These are phyloP conservation scores for Lactarius quietus DNA, from an alignment of 768 basidiomycete genomes.

Conservation along the genomic window DNA sequence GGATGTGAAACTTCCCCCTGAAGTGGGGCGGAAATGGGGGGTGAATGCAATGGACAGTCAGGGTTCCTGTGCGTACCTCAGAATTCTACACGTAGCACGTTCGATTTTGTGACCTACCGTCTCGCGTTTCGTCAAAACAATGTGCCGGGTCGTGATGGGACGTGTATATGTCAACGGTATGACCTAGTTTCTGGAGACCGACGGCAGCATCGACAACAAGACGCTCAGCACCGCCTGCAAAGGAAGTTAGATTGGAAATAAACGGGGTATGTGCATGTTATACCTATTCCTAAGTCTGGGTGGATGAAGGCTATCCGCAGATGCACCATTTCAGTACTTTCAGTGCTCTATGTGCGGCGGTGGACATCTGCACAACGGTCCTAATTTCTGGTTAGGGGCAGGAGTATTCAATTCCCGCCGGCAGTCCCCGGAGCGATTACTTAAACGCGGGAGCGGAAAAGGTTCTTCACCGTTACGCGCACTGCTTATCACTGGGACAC, in stretches of 20 bases:
- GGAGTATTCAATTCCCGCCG: constrained; percentile 32
- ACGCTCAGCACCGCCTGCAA: constrained; percentile 87
- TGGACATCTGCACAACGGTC: no score
- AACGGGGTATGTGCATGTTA: not conserved
- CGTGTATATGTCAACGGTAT: constrained; percentile 86
- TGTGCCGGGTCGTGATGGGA: constrained; percentile 84
- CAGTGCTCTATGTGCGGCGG: no score
- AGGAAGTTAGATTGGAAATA: not conserved
- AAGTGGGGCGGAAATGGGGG: constrained; percentile 80
- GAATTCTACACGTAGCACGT: not conserved
- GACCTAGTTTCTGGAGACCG: constrained; percentile 79
- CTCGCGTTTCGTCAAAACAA: constrained; percentile 91
- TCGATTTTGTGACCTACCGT: constrained; percentile 52
- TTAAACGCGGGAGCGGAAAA: constrained; percentile 20
- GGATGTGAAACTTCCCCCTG: constrained; percentile 78
- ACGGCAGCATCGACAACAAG: constrained; percentile 94
- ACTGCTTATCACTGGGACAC: constrained; percentile 45
- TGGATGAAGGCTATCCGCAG: constrained; percentile 87
- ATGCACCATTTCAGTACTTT: no score
- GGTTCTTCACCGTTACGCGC: constrained; percentile 40
- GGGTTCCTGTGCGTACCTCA: constrained; percentile 53
- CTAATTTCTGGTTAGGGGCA: no score
- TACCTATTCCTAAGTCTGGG: constrained; percentile 93
- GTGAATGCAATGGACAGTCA: constrained; percentile 66
- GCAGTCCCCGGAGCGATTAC: constrained; percentile 8